These are phyloP conservation scores for Boletales sp. DNA, from an alignment of 768 basidiomycete genomes.

Conservation along the genomic window DNA sequence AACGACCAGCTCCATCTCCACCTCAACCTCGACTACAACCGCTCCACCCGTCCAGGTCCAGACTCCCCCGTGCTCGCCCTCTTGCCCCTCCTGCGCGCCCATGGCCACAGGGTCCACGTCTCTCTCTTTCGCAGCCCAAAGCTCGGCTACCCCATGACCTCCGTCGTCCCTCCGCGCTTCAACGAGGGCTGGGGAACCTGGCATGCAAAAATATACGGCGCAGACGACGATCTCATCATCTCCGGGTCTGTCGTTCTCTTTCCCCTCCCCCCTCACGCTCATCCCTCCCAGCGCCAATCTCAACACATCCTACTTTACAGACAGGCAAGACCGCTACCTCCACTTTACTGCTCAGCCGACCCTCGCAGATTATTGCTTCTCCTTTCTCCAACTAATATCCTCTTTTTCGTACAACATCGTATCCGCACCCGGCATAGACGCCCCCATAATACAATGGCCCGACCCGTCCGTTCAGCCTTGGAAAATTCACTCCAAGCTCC, in stretches of 20 bases:
- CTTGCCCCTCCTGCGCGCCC: constrained; percentile 67
- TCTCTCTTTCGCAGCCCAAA: constrained; percentile 87
- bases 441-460: constrained; percentile 64
- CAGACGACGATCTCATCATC: constrained; percentile 88
- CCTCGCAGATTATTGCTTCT: constrained; percentile 80
- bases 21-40: constrained; percentile 77
- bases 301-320: constrained; percentile 87
- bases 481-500: constrained; percentile 58
- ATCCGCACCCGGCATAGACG: constrained; percentile 34
- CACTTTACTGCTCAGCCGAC: constrained; percentile 57
- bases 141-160: constrained; percentile 68
- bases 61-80: constrained; percentile 66
- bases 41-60: constrained; percentile 70
- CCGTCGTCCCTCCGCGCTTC: constrained; percentile 83
- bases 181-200: constrained; percentile 99
- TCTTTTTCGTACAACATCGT: constrained; percentile 62
- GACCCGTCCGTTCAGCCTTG: constrained; percentile 64
- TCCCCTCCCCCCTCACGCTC: not conserved
- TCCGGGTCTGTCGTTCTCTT: constrained; percentile 63
- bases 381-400: constrained; percentile 66
- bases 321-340: constrained; percentile 94
- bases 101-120: constrained; percentile 69
- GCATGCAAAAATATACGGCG: constrained; percentile 96
- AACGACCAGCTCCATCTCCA: constrained; percentile 64
- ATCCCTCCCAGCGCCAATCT: constrained; percentile 74